Base-by-base conservation (phyloP, 1,139 yeast species). In the Kurtzmaniella natalensis region DNA sequence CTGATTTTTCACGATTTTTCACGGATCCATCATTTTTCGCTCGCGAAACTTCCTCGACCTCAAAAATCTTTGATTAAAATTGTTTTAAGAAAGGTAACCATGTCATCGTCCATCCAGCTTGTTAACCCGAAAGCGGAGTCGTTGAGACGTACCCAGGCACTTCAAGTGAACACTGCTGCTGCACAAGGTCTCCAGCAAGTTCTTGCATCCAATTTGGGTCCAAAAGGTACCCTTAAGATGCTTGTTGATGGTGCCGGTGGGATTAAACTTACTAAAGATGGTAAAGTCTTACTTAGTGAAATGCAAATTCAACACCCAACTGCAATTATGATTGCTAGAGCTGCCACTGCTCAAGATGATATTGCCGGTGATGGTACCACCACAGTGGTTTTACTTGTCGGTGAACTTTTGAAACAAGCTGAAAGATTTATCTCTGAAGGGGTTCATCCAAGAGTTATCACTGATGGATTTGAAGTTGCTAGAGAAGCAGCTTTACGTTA, bases 291-390 rank as follows among this genome's bases (percentile, higher is more conserved):
- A 43, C 68, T 92, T 41, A 77, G 87, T 19, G 98, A 92, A 56
- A 92, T 92, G 99, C 99, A 94, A 63, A 94, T 92, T 58, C 97
- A 92, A 59, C 92, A 92, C 46, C 99, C 99, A n/a, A 94, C 99
- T 3, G 99, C 99, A 0, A 95, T 92, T 24, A 85, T 94, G 95
- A 92, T 92, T 67, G 94, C 98, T 3, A 74, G 97, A 44, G 98
- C 97, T 8, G 99, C 99, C 35, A 81, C 96, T 32, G 96, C 98
- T 0, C 99, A 92, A 62, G 99, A 92, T 59, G 98, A 92, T 58
- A 88, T 94, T 55, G 86, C 98, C 10, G 99, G 99, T 34, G 99
- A 92, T 58, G 99, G 99, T 44, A 94, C 99, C 38, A 92, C 98
- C n/a, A 84, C 96, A 1, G 98, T 92, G 38, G 92, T 92, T 35